Conservation (phyloP, 1,284 basidiomycete species). For the Fomes fomentarius region DNA sequence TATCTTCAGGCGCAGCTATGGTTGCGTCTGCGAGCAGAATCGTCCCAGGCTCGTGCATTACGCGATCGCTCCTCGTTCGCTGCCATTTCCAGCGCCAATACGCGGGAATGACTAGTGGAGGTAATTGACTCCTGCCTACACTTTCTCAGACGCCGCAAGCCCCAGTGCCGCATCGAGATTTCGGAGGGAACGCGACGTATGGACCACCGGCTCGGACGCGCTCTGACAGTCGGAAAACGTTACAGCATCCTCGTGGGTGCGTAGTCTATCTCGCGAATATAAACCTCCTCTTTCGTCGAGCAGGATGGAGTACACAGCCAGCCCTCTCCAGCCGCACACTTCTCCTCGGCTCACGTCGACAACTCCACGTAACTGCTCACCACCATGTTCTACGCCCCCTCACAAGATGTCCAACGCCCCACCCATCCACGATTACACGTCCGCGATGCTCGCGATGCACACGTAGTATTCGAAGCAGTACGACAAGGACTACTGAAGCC, state of each 20-base stretch:
- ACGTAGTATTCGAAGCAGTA: constrained; percentile 62
- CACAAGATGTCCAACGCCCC: constrained; percentile 54
- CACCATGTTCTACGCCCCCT: constrained; percentile 42
- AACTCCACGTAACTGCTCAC: constrained; percentile 5
- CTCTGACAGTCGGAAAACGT: constrained; percentile 26
- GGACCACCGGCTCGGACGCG: constrained; percentile 21
- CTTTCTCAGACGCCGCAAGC: constrained; percentile 24
- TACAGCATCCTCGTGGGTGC: constrained; percentile 33
- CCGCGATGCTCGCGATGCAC: constrained; percentile 64
- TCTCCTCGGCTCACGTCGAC: constrained; percentile 16
- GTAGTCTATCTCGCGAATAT: constrained; percentile 24
- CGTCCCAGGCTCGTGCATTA: constrained; percentile 25
- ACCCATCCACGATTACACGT: constrained; percentile 66
- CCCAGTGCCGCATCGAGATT: constrained; percentile 24
- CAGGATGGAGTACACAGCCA: constrained; percentile 18
- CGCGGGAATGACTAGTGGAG: constrained; percentile 25
- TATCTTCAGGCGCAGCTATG: constrained; percentile 20
- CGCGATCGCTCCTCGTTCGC: constrained; percentile 21
- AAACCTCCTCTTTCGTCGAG: constrained; percentile 24
- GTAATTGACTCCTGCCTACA: constrained; percentile 26
- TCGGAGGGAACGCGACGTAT: constrained; percentile 26
- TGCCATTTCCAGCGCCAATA: constrained; percentile 22
- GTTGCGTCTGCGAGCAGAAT: constrained; percentile 10
- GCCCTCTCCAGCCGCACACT: constrained; percentile 14
- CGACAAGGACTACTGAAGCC: constrained; percentile 54